A percentile compares a stretch with the other conserved stretches of the same genome.
Conservation (phyloP, 2,329 filamentous ascomycete genomes). For the Penicillium oxalicum region DNA sequence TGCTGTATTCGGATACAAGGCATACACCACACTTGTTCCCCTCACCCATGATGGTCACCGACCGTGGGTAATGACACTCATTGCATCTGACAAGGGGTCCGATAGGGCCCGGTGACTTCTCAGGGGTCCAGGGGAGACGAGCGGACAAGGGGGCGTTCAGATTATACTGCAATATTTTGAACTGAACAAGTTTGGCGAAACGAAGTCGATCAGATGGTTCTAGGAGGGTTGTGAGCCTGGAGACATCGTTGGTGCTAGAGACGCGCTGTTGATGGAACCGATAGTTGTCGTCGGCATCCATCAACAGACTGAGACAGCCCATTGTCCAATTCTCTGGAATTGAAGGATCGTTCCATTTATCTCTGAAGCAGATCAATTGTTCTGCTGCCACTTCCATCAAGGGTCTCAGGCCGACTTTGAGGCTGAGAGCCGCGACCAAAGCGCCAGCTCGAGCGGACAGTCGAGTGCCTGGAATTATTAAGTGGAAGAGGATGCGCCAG, state of each 20-base stretch:
- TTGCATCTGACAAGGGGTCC: neutral
- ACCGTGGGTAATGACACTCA: neutral
- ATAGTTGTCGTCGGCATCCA: neutral
- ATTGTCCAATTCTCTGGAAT: conserved; percentile 45
- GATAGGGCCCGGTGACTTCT: neutral
- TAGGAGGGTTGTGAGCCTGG: neutral
- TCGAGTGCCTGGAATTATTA: neutral
- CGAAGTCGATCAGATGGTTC: neutral
- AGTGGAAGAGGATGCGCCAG: neutral
- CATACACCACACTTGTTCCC: neutral
- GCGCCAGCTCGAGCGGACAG: neutral
- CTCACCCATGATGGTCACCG: neutral
- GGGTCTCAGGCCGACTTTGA: conserved; percentile 45
- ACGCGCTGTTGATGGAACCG: neutral
- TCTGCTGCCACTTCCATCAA: conserved; percentile 38
- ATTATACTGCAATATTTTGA: neutral
- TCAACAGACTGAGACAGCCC: conserved; percentile 2
- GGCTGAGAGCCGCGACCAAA: conserved; percentile 25
- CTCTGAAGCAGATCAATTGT: conserved; percentile 39
- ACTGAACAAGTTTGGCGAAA: neutral
- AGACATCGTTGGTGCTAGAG: neutral
- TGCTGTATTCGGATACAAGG: neutral
- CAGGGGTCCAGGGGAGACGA: neutral
- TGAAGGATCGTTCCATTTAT: conserved; percentile 45
- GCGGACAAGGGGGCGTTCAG: neutral